These are phyloP conservation scores for Saprolegnia diclina DNA, from an alignment of 352 stramenopile species.

Conservation along the genomic window DNA sequence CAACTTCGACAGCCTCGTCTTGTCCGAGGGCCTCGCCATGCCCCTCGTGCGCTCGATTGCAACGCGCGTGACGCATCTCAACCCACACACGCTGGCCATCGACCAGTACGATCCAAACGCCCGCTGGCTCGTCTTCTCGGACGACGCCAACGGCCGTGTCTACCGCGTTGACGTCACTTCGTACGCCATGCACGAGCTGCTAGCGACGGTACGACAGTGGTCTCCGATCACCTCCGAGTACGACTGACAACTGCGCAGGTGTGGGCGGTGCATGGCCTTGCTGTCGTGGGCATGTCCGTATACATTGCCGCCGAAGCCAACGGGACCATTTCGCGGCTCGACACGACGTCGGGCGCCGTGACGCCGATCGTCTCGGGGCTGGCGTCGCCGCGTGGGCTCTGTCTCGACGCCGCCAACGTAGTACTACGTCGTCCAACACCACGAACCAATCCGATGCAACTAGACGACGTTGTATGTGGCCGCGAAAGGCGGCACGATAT, in stretches of 20 bases:
- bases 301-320: constrained; percentile 16
- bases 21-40: not conserved
- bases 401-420: constrained; percentile 12
- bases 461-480: constrained; percentile 22
- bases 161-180: constrained; percentile 4
- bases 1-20: not conserved
- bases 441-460: not conserved
- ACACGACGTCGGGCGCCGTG: not conserved
- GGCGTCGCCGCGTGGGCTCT: constrained; percentile 11
- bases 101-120: not conserved
- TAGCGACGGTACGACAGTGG: not conserved
- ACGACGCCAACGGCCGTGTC: not conserved
- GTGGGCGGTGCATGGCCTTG: constrained; percentile 16
- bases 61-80: not conserved
- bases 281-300: not conserved
- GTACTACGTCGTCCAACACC: not conserved
- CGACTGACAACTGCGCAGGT: not conserved
- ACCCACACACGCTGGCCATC: constrained; percentile 16
- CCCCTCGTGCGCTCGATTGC: constrained; percentile 9
- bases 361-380: constrained; percentile 1
- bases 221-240: too few relatives aligned
- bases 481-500: constrained; percentile 20
- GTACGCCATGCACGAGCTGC: not conserved
- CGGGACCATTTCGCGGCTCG: not conserved
- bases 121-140: constrained; percentile 9